Percentiles rank a stretch among this genome's conserved stretches.
Evolutionary conservation across 2,329 filamentous ascomycete species (phyloP).

Genomic region (Sporothrix curviconia): DNA sequence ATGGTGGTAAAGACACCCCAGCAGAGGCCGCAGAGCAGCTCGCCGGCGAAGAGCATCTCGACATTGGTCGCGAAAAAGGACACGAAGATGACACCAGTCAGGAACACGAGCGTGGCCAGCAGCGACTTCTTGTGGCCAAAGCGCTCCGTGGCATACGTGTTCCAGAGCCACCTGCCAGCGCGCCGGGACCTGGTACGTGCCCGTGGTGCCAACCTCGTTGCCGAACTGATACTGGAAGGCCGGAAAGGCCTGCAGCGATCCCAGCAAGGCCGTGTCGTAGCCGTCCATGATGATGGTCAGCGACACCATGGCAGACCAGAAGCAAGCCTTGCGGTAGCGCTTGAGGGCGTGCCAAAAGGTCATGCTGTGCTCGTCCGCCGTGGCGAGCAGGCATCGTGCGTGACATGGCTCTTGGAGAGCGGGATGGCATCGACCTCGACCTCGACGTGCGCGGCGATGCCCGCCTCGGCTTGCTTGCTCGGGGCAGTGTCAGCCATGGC

Average conservation of each 20-base stretch:
- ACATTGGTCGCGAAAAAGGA: slow-evolving; percentile 46
- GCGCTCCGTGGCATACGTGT: slow-evolving; percentile 46
- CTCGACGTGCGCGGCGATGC: no score
- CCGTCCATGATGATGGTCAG: slow-evolving; percentile 38
- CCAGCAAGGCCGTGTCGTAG: slow-evolving; percentile 24
- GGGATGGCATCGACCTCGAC: no score
- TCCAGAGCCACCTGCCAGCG: slow-evolving; percentile 52
- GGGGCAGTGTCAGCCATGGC: no score
- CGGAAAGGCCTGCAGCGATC: slow-evolving; percentile 24
- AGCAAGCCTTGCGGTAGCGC: slow-evolving; percentile 29
- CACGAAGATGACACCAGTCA: slow-evolving; percentile 47
- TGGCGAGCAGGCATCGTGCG: no score
- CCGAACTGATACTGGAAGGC: slow-evolving; percentile 26
- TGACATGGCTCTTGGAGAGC: no score
- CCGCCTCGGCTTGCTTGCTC: no score
- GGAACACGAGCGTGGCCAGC: slow-evolving; percentile 38
- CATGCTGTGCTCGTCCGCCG: slow-evolving; percentile 10
- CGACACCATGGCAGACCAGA: slow-evolving; percentile 24
- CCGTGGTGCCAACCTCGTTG: not conserved
- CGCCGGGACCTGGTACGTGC: slow-evolving; percentile 25
- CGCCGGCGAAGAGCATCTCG: slow-evolving; percentile 40
- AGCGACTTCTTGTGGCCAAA: slow-evolving; percentile 46
- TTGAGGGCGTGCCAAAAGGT: slow-evolving; percentile 15
- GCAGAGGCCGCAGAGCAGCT: slow-evolving; percentile 36
- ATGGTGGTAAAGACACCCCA: slow-evolving; percentile 42